Base-by-base conservation (phyloP, 176 grass and related monocot genomes). In the Bolboschoenus planiculmis region DNA sequence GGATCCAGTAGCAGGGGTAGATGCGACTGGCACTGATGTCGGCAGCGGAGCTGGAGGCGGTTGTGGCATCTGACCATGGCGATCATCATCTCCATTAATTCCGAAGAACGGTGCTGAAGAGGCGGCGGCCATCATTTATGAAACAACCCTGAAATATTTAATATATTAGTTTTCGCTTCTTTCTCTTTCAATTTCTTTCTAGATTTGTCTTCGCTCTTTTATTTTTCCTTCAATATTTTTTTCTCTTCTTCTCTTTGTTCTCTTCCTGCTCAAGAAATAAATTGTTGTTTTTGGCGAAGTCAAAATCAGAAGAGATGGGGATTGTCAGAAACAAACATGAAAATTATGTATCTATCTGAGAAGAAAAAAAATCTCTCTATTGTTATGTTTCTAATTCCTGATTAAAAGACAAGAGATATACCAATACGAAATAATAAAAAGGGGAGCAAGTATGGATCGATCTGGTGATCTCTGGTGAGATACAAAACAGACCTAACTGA, bases 91-190 rank as follows among this genome's bases (percentile, higher is more conserved):
- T 37, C 84, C 87, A 18, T 60, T 86, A 77, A 91, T 89, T 81
- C 86, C 90, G 31, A 97, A 97, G 85, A 94, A 97, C 46, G 92
- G 78, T 7, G 81, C 83, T 54, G 91, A 88, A 20, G 92, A 90
- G 56, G 94, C 62, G 73, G 89, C 87, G 20, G 94, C 88, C 87
- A 90, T 91, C 83, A 84, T 81, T 71, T 73, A 83, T 64, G 40
- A 85, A 64, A 43, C 46, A 93, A 93, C 84, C 79, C 79, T 85
- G 77, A 65, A 67, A 84, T 50, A 67, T 50, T 75, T 84, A 39
- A 72, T 56, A 72, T 84, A 56, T 84, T 84, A 84, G 62, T 44
- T 75, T 75, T 42, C 53, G 20, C 67, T 57, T 47, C 43, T 84
- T 84, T 75, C 27, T 63, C 64, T 84, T 53, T 77, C 72, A 53